A percentile compares a stretch with the other conserved stretches of the same genome.
phyloP scores from a whole-genome alignment of 768 basidiomycete genomes.

The Tulasnella sp. region DNA sequence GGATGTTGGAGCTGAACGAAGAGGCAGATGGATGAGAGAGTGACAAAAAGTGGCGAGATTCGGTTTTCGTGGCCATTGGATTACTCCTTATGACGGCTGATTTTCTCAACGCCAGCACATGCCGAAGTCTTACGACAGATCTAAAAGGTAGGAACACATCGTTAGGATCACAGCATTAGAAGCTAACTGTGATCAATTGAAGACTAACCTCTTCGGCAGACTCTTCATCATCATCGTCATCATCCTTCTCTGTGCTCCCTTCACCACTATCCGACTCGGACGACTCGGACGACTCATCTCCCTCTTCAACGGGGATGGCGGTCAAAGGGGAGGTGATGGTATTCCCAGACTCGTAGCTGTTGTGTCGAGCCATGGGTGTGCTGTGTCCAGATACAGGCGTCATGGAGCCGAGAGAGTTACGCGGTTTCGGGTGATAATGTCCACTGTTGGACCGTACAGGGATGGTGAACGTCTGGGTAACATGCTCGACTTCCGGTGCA shows the following conservation, averaged over 20 bases:
- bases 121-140: conserved; percentile 5
- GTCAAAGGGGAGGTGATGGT: conserved; percentile 3
- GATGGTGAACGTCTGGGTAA: conserved; percentile 7
- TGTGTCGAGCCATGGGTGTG: neutral
- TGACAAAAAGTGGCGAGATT: too few species aligned
- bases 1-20: too few species aligned
- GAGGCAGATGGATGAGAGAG: neutral
- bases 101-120: conserved; percentile 19
- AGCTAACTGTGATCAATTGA: neutral
- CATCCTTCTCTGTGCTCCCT: conserved; percentile 17
- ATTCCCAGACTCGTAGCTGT: neutral
- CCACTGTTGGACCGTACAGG: neutral
- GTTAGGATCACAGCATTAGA: neutral
- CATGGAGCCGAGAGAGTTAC: neutral
- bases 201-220: conserved; percentile 13
- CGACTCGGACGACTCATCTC: conserved; percentile 11
- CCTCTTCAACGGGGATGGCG: neutral
- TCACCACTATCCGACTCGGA: conserved; percentile 17
- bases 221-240: conserved; percentile 17
- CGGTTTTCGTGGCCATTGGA: too few species aligned
- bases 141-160: neutral
- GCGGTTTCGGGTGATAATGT: conserved; percentile 2
- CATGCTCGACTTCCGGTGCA: conserved; percentile 1
- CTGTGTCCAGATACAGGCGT: conserved; percentile 1
- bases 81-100: conserved; percentile 17